Base-by-base conservation (phyloP, 768 basidiomycete genomes). In the Leccinum uliginosum region DNA sequence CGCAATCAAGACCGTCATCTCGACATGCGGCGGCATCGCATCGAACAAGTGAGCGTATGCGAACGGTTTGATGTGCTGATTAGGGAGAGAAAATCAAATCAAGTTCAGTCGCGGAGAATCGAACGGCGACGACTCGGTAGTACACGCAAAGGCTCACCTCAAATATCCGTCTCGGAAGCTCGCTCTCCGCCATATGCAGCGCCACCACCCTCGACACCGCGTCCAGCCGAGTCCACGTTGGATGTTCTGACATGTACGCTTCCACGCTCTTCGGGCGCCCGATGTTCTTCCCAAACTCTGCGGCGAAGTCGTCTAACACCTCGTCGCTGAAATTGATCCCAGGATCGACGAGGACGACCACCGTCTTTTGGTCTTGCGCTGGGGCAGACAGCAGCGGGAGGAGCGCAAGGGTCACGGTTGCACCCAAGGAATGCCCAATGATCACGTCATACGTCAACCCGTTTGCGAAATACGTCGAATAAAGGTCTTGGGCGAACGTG, bases 341-440 rank as follows among this genome's bases (percentile, higher is more conserved):
- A 6, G 64, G 58, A 26, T 65, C 64, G 11, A 65, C 56, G 46
- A 66, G 61, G 23, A 63, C 21, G 2, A 55, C 53, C 7, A 50
- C 32, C 6, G 54, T 56, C 34, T 51, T 57, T 29, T 38, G 30
- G 27, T n/a, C 29, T 38, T 14, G 24, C 6, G 17, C 38, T n/a
- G 40, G 53, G 21, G 45, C 6, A 4, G 58, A 46, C 30, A 63
- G 47, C 10, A 63, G 35, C 6, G 56, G 49, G 17, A 65, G 45
- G 12, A 63, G 61, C 4, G 54, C 51, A 10, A 66, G 44, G 1
- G 35, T 15, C 21, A 63, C 50, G 4, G 47, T 52, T 11, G 48
- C 65, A 6, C 64, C 61, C 1, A 66, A 26, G 2, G 58, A 66
- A 48, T 60, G 61, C 8, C 58, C 64, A 21, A 65, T 44, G 55